Evolutionary conservation across 2,329 filamentous ascomycete species (phyloP).

Genomic region (Sclerotinia spermophila): DNA sequence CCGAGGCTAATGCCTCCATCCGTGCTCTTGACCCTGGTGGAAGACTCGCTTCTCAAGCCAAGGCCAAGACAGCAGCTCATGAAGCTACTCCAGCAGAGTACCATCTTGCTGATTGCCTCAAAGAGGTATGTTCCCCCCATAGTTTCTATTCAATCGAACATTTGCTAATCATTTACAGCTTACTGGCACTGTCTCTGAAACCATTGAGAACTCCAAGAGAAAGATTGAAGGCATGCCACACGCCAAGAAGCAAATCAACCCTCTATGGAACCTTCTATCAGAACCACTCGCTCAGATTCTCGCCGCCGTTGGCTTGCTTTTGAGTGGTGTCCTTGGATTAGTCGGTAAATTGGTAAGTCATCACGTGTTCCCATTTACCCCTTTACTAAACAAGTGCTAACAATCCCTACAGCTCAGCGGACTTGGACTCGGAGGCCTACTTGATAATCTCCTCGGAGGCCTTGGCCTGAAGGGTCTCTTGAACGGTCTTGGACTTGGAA

Average conservation of each 20-base stretch:
- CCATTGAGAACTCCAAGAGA: conserved; percentile 83
- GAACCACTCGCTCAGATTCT: conserved; percentile 93
- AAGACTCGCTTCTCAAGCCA: conserved; percentile 77
- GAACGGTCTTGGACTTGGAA: conserved; percentile 64
- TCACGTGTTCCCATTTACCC: neutral
- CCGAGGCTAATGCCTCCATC: conserved; percentile 82
- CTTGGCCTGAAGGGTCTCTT: conserved; percentile 74
- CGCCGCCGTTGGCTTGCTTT: conserved; percentile 77
- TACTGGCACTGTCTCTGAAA: conserved; percentile 73
- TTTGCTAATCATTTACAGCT: conserved; percentile 42
- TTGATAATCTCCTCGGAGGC: conserved; percentile 74
- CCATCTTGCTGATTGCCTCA: conserved; percentile 77
- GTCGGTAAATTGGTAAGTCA: conserved; percentile 66
- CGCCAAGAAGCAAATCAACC: conserved; percentile 91
- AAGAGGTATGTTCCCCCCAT: conserved; percentile 53
- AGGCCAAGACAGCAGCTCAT: conserved; percentile 70
- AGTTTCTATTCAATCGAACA: too few relatives aligned
- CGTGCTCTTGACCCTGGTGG: conserved; percentile 87
- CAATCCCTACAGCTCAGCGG: conserved; percentile 45
- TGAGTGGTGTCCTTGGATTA: conserved; percentile 78
- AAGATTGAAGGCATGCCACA: conserved; percentile 89
- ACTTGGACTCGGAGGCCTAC: conserved; percentile 75
- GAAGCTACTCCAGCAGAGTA: conserved; percentile 83
- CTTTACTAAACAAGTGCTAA: neutral
- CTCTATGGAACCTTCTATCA: conserved; percentile 72